Evolutionary conservation across 164 flowering plant genomes (phyloP).

Genomic region (Pachysandra terminalis): DNA sequence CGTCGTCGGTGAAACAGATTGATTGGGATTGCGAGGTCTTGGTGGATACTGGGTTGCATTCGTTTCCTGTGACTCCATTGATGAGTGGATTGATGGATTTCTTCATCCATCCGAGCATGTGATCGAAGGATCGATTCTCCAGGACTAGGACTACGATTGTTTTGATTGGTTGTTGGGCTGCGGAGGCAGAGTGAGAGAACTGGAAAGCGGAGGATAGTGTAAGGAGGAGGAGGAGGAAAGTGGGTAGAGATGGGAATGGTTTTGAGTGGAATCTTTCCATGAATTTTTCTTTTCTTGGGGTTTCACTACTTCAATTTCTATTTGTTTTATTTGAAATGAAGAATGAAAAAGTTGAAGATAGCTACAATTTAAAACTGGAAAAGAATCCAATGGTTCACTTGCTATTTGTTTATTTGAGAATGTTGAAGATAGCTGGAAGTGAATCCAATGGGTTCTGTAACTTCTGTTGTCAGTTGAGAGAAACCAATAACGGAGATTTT

Average conservation of each 20-base stretch:
- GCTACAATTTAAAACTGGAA: no score
- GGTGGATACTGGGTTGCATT: constrained; percentile 59
- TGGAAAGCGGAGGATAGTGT: constrained; percentile 13
- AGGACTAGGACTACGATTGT: constrained; percentile 66
- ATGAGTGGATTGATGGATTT: constrained; percentile 53
- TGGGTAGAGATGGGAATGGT: constrained; percentile 10
- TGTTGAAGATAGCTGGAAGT: no score
- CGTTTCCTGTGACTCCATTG: constrained; percentile 69
- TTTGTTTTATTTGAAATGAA: no score
- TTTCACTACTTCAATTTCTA: no score
- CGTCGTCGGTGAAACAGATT: constrained; percentile 64
- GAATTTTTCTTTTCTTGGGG: neutral
- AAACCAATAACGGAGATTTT: no score
- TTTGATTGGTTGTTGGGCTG: constrained; percentile 54
- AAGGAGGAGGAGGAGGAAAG: constrained; percentile 24
- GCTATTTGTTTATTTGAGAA: no score
- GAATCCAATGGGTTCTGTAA: no score
- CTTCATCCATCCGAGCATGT: constrained; percentile 92
- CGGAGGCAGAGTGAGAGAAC: constrained; percentile 5
- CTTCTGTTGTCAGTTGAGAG: no score
- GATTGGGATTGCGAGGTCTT: constrained; percentile 18
- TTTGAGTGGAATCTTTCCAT: neutral
- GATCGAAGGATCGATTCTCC: constrained; percentile 84
- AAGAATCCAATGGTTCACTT: no score
- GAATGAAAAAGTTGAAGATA: no score